Percentiles rank a stretch among this genome's conserved stretches.
These are phyloP conservation scores for Candida pseudoviswanathii DNA, from an alignment of 1,139 yeast species.

Conservation along the genomic window DNA sequence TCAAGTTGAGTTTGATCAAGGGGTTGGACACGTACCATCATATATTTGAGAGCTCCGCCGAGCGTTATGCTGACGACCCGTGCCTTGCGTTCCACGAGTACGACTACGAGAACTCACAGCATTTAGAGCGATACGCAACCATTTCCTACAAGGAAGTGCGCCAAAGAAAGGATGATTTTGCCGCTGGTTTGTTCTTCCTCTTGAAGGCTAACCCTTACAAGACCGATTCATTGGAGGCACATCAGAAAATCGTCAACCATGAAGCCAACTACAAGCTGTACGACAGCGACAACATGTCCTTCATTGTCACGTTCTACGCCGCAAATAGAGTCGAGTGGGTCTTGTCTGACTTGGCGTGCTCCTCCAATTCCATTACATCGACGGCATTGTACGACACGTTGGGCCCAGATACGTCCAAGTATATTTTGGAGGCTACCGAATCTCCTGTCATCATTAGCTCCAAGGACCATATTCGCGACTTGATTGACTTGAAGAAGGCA, in stretches of 20 bases:
- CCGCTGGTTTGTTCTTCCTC: slow-evolving; percentile 35
- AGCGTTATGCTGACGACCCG: slow-evolving; percentile 22
- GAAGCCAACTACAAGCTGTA: slow-evolving; percentile 21
- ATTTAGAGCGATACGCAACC: slow-evolving; percentile 21
- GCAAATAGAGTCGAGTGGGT: slow-evolving; percentile 44
- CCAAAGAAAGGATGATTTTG: slow-evolving; percentile 26
- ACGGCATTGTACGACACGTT: slow-evolving; percentile 46
- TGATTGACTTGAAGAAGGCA: slow-evolving; percentile 30
- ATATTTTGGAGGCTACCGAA: slow-evolving; percentile 35
- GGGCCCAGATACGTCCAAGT: slow-evolving; percentile 37
- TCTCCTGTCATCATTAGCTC: slow-evolving; percentile 40
- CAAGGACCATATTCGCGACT: slow-evolving; percentile 28
- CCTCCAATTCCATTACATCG: slow-evolving; percentile 36
- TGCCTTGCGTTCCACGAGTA: slow-evolving; percentile 35
- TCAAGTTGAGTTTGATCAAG: slow-evolving; percentile 25
- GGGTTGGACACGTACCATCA: slow-evolving; percentile 33
- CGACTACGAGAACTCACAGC: slow-evolving; percentile 29
- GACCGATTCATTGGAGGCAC: slow-evolving; percentile 23
- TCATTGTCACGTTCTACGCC: slow-evolving; percentile 36
- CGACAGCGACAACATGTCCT: slow-evolving; percentile 29
- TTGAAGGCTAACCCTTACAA: slow-evolving; percentile 33
- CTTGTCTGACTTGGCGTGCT: slow-evolving; percentile 39
- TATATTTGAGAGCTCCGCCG: slow-evolving; percentile 26
- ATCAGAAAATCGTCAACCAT: slow-evolving; percentile 32
- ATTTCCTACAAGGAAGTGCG: slow-evolving; percentile 26